A percentile compares a stretch with the other conserved stretches of the same genome.
These are phyloP conservation scores for Brassica incana DNA, from an alignment of 345 rosid genomes.

Conservation along the genomic window DNA sequence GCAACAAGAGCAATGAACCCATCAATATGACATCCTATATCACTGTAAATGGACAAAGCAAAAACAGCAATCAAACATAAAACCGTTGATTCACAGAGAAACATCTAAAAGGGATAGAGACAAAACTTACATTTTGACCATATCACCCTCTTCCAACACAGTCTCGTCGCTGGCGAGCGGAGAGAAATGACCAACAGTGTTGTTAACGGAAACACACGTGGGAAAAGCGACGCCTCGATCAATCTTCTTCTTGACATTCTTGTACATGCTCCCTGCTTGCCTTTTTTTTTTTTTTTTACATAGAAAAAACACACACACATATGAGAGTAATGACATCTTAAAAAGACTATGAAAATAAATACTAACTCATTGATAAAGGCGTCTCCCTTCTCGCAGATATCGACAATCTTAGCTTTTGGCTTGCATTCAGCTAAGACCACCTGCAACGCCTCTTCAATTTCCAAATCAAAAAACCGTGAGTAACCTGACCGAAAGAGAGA, in stretches of 20 bases:
- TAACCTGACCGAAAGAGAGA: not conserved
- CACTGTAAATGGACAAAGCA: constrained; percentile 44
- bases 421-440: constrained; percentile 74
- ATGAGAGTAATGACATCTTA: not conserved
- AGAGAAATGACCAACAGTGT: constrained; percentile 82
- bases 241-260: constrained; percentile 92
- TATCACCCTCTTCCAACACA: constrained; percentile 80
- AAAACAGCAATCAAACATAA: constrained; percentile 10
- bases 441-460: constrained; percentile 80
- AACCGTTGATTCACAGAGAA: not conserved
- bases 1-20: constrained; percentile 97
- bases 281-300: constrained; percentile 46
- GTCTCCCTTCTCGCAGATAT: constrained; percentile 88
- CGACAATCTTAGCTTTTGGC: constrained; percentile 83
- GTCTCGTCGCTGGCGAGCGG: constrained; percentile 84
- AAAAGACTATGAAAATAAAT: not conserved
- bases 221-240: constrained; percentile 95
- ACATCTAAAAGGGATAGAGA: not conserved
- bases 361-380: constrained; percentile 84
- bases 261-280: constrained; percentile 88
- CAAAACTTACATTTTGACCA: constrained; percentile 74
- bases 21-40: constrained; percentile 96
- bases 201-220: constrained; percentile 88
- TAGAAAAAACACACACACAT: not conserved
- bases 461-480: not conserved